These are phyloP conservation scores for Solanum hybrid DNA, from an alignment of 305 asterid species.

Conservation along the genomic window DNA sequence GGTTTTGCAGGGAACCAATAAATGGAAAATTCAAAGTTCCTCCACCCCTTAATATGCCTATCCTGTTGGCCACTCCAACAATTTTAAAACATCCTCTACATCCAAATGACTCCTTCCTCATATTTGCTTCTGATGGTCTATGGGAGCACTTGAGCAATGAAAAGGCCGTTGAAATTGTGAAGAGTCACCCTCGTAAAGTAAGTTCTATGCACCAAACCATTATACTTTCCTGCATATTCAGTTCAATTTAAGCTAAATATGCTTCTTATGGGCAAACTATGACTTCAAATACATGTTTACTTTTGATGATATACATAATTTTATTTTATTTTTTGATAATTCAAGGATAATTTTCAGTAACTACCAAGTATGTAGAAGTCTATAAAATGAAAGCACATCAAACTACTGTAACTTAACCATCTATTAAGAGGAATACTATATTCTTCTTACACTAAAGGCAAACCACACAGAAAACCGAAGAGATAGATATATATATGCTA, in stretches of 20 bases:
- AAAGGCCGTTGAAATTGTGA: conserved; percentile 30
- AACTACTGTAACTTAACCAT: background rate
- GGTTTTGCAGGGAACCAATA: conserved; percentile 22
- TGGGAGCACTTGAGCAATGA: conserved; percentile 37
- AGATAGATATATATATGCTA: background rate
- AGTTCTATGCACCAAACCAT: background rate
- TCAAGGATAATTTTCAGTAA: background rate
- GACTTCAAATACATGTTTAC: background rate
- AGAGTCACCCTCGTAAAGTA: conserved; percentile 24
- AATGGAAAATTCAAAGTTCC: conserved; percentile 23
- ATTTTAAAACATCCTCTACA: conserved; percentile 23
- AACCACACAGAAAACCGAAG: background rate
- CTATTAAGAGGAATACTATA: background rate
- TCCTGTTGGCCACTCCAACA: conserved; percentile 27
- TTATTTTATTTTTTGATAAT: background rate
- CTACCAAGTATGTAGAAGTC: background rate
- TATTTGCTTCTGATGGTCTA: conserved; percentile 34
- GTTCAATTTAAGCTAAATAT: background rate
- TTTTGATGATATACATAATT: background rate
- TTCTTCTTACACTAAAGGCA: background rate
- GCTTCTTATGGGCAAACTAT: background rate
- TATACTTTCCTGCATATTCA: background rate
- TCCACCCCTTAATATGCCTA: conserved; percentile 24
- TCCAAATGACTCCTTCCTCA: conserved; percentile 29
- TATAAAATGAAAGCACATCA: background rate